Conservation (phyloP, 495 filamentous ascomycete species). For the Trichocladium antarcticum region DNA sequence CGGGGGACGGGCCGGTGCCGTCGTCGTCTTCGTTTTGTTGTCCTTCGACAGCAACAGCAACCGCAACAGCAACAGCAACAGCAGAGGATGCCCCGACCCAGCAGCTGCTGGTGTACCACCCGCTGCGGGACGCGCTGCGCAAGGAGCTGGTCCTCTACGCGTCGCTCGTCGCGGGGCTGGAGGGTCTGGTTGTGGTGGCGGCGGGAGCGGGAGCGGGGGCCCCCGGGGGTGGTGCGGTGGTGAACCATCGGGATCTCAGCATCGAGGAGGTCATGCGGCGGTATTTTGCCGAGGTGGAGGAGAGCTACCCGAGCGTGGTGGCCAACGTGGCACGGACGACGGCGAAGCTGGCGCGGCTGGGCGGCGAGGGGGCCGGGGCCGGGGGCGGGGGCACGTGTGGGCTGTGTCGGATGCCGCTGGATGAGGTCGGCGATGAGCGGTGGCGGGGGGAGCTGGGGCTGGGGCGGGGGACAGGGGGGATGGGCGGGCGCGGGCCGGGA, state of each 20-base stretch:
- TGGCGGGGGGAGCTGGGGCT: slow-evolving; percentile 41
- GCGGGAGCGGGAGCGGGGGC: neutral
- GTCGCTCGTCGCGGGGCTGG: slow-evolving; percentile 28
- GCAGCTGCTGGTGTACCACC: slow-evolving; percentile 22
- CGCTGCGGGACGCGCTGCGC: slow-evolving; percentile 66
- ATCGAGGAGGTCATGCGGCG: slow-evolving; percentile 85
- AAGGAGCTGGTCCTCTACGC: slow-evolving; percentile 62
- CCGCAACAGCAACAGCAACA: too few species aligned
- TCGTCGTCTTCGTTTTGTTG: neutral
- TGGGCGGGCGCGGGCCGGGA: neutral
- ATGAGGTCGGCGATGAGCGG: slow-evolving; percentile 36
- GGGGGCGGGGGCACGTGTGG: slow-evolving; percentile 27
- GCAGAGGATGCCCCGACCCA: neutral
- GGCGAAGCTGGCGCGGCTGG: slow-evolving; percentile 51
- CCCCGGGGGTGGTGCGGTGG: slow-evolving; percentile 25
- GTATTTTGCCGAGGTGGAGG: slow-evolving; percentile 80
- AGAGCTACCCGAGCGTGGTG: slow-evolving; percentile 81
- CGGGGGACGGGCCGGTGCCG: slow-evolving; percentile 50
- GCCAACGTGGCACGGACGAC: slow-evolving; percentile 86
- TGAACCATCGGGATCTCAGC: slow-evolving; percentile 61
- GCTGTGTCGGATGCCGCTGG: slow-evolving; percentile 41
- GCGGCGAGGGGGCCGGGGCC: neutral
- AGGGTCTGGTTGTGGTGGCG: neutral
- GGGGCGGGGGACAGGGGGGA: slow-evolving; percentile 2
- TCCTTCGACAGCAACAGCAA: too few species aligned